Conservation (phyloP, 2,329 filamentous ascomycete genomes). For the Trichophyton equinum region DNA sequence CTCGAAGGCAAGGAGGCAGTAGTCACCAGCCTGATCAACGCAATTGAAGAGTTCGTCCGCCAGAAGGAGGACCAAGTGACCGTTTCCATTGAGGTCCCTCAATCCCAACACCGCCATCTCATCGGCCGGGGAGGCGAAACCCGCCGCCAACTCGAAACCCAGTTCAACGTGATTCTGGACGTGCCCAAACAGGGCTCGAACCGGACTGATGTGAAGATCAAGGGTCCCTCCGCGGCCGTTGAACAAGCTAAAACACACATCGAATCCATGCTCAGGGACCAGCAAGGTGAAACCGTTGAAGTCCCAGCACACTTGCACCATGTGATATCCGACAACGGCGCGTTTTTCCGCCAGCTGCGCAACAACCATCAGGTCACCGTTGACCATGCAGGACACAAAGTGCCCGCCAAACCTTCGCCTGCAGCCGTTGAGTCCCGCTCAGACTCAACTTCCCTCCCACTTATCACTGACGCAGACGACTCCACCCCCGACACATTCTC, state of each 20-base stretch:
- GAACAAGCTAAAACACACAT: constrained; percentile 82
- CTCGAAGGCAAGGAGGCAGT: constrained; percentile 73
- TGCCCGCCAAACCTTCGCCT: constrained; percentile 55
- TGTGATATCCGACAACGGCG: constrained; percentile 65
- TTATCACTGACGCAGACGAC: constrained; percentile 79
- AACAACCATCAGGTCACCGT: constrained; percentile 81
- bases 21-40: constrained; percentile 75
- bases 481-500: constrained; percentile 56
- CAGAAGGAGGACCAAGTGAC: constrained; percentile 73
- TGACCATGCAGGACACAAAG: constrained; percentile 70
- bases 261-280: constrained; percentile 60
- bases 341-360: constrained; percentile 82
- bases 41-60: constrained; percentile 70
- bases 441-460: constrained; percentile 52
- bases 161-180: constrained; percentile 78
- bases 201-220: constrained; percentile 74
- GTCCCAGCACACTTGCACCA: constrained; percentile 78
- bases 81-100: constrained; percentile 66
- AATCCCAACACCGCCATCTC: constrained; percentile 77
- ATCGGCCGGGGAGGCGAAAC: constrained; percentile 87
- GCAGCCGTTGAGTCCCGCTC: constrained; percentile 30
- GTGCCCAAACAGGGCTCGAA: constrained; percentile 80
- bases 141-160: constrained; percentile 69
- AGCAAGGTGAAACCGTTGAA: constrained; percentile 75
- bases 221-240: constrained; percentile 65